Percentiles rank a stretch among this genome's conserved stretches.
Evolutionary conservation across 139 green algal species (phyloP).

Genomic region (Tetradesmus obliquus): DNA sequence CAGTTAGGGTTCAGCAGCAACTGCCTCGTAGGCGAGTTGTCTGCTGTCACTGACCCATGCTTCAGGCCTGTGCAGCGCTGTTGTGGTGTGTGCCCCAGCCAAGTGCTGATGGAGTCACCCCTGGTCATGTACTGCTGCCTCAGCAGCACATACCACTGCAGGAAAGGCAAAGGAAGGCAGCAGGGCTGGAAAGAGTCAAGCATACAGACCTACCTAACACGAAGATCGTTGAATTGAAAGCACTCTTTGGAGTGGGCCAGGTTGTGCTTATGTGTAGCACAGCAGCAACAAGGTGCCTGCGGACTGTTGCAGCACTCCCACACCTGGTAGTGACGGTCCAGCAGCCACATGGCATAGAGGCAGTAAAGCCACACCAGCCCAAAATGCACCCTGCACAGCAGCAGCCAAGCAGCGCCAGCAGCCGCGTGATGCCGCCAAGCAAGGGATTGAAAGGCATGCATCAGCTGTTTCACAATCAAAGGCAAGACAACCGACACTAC

Average conservation of each 20-base stretch:
- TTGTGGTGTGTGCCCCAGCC: conserved; percentile 21
- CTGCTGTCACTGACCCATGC: neutral
- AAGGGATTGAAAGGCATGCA: neutral
- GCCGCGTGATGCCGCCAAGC: no score
- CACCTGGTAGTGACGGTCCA: conserved; percentile 39
- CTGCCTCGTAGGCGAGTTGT: neutral
- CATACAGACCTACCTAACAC: no score
- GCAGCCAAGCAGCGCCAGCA: neutral
- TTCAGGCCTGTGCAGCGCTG: neutral
- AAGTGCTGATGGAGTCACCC: conserved; percentile 39
- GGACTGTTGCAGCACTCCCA: neutral
- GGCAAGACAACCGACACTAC: no score
- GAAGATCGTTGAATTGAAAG: no score
- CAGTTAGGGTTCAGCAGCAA: neutral
- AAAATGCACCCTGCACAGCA: conserved; percentile 40
- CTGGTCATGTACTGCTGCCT: conserved; percentile 47
- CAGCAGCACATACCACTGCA: conserved; percentile 43
- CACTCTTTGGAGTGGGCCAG: no score
- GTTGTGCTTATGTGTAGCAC: neutral
- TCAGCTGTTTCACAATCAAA: no score
- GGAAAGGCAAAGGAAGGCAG: neutral
- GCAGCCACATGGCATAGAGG: conserved; percentile 36
- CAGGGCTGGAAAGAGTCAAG: neutral
- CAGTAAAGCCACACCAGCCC: conserved; percentile 15
- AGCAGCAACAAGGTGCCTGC: neutral